These are phyloP conservation scores for Alnus rubra DNA, from an alignment of 306 rosid genomes.

Conservation along the genomic window DNA sequence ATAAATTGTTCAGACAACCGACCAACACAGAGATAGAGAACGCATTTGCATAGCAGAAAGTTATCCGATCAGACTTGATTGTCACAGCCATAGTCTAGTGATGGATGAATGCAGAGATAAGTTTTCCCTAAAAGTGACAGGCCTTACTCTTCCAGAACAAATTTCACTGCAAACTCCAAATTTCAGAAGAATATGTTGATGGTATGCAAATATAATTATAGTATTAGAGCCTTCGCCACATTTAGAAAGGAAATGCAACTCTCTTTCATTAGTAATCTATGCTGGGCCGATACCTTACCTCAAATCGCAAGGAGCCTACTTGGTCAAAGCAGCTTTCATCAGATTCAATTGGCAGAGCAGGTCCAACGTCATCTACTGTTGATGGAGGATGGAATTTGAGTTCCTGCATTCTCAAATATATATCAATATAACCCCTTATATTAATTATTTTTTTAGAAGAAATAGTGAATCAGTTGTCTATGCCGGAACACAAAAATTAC, in stretches of 20 bases:
- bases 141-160: background rate
- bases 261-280: background rate
- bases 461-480: constrained; percentile 18
- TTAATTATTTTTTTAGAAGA: background rate
- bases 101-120: background rate
- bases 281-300: constrained; percentile 43
- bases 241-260: background rate
- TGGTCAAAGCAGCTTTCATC: constrained; percentile 37
- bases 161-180: background rate
- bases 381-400: constrained; percentile 26
- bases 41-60: background rate
- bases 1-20: background rate
- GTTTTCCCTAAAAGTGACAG: background rate
- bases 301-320: constrained; percentile 70
- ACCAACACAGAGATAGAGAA: background rate
- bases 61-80: background rate
- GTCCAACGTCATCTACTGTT: constrained; percentile 35
- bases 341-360: constrained; percentile 40
- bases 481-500: constrained; percentile 11
- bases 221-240: background rate
- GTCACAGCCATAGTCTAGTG: background rate
- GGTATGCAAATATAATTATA: background rate
- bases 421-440: constrained; percentile 9
- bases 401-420: constrained; percentile 47
- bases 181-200: background rate